Evolutionary conservation across 225 moss, liverwort and hornwort species (phyloP).

Genomic region (Neckera pumila): DNA sequence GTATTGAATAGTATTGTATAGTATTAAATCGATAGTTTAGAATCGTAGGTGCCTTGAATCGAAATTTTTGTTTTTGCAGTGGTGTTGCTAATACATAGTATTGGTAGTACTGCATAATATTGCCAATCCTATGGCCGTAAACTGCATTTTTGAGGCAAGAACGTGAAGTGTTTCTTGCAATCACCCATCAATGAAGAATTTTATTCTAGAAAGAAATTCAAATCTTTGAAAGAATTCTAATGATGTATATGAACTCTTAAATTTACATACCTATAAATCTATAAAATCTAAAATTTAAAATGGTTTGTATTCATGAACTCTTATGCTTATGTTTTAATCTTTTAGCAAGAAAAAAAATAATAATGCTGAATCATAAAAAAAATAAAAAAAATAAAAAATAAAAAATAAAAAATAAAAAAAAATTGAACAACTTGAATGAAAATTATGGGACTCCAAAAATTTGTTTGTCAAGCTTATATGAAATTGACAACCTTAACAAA

Average conservation of each 20-base stretch:
- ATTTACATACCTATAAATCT: not conserved
- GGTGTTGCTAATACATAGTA: too few species aligned
- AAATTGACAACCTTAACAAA: not conserved
- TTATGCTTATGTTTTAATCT: not conserved
- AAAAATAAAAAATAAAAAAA: not conserved
- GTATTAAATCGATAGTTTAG: too few species aligned
- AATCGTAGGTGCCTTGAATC: too few species aligned
- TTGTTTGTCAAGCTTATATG: not conserved
- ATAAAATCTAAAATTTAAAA: too few species aligned
- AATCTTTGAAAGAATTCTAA: not conserved
- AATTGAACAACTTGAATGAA: not conserved
- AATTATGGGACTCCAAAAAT: not conserved
- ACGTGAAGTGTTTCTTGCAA: too few species aligned
- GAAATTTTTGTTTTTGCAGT: too few species aligned
- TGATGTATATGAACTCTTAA: not conserved
- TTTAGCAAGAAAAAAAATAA: too few species aligned
- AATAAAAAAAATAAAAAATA: not conserved
- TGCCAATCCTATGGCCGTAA: too few species aligned
- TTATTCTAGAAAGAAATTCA: not conserved
- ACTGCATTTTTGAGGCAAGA: too few species aligned
- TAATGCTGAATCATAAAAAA: not conserved
- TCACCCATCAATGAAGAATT: not conserved
- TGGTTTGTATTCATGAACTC: rapidly evolving
- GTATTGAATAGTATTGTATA: too few species aligned
- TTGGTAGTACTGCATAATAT: too few species aligned